Base-by-base conservation (phyloP, 2,329 filamentous ascomycete species). In the Cyphellophora attinorum region DNA sequence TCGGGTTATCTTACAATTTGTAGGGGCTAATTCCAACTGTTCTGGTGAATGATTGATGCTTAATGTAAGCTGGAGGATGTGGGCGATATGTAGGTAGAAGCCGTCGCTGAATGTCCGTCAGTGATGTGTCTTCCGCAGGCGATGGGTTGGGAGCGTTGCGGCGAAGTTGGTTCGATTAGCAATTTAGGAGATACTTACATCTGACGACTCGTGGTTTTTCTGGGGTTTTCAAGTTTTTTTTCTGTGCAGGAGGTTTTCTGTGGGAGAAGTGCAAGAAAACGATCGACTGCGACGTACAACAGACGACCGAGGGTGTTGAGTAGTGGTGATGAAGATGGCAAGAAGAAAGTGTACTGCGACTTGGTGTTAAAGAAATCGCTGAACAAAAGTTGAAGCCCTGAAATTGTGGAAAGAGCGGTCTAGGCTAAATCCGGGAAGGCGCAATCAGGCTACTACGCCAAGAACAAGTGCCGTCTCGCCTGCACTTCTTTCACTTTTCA, bases 171-270 rank as follows among this genome's bases (percentile, higher is more conserved):
- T n/a, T n/a, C n/a, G n/a, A n/a, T n/a, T n/a, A n/a, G n/a, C n/a
- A n/a, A n/a, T n/a, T n/a, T n/a, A n/a, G n/a, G n/a, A n/a, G n/a
- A n/a, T n/a, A n/a, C n/a, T n/a, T n/a, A n/a, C n/a, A n/a, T n/a
- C 19, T 16, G 29, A 42, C 41, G 37, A 42, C 38, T 36, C 29
- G 25, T 32, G 42, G 51, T 53, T 58, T 59, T 58, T 50, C 44
- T 41, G 44, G 43, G 46, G 54, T 62, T 62, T 61, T 55, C 51
- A 50, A 45, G 47, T 56, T 52, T 53, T 54, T 54, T 53, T 47
- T 35, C 40, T 59, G 45, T 35, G 48, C 51, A 47, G 51, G 52
- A 46, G 21, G 51, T 47, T 44, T 53, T 55, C 52, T 47, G 38
- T 35, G 34, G 47, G 49, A 45, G 51, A 45, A 44, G 42, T 41